Conservation (phyloP, 257 asterid species). For the Solanum ossicruentum region DNA sequence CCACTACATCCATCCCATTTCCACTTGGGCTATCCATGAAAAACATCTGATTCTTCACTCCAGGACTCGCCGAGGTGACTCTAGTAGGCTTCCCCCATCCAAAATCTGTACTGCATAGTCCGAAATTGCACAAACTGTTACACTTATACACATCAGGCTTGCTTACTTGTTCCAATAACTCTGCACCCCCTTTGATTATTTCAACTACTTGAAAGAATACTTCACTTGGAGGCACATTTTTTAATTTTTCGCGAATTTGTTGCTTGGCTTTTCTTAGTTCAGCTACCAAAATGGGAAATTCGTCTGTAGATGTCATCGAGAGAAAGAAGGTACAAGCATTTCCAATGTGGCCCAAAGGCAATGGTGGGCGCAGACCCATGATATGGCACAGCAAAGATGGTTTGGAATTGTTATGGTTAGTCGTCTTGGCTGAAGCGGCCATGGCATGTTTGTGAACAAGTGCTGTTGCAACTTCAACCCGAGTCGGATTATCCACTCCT, state of each 20-base stretch:
- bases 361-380: not conserved
- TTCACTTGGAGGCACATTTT: not conserved
- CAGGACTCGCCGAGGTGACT: not conserved
- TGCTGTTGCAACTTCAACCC: not conserved
- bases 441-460: not conserved
- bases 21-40: not conserved
- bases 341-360: not conserved
- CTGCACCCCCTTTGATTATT: not conserved
- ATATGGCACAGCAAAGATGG: not conserved
- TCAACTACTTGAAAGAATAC: not conserved
- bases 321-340: not conserved
- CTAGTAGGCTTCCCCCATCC: not conserved
- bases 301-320: not conserved
- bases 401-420: not conserved
- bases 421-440: not conserved
- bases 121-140: not conserved
- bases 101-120: not conserved
- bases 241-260: not conserved
- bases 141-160: not conserved
- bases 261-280: not conserved
- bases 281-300: not conserved
- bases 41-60: not conserved
- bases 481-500: not conserved
- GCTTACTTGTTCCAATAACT: not conserved
- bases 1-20: not conserved